These are phyloP conservation scores for Penicillium pancosmium DNA, from an alignment of 495 filamentous ascomycete genomes.

Conservation along the genomic window DNA sequence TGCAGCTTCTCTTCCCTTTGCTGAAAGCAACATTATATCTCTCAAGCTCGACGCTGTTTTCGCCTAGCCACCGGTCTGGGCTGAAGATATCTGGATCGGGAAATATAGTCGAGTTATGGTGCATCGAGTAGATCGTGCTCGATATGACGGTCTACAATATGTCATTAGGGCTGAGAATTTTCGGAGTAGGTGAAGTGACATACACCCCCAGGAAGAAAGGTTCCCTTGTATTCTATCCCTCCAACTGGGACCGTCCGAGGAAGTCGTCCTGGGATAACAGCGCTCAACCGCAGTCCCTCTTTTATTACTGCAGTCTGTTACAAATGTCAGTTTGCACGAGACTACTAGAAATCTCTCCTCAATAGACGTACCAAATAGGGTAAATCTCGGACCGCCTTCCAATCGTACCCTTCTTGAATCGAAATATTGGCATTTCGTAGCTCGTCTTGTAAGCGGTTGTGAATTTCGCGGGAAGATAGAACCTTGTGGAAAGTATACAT, in stretches of 20 bases:
- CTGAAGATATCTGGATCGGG: neutral
- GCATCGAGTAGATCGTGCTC: constrained; percentile 1
- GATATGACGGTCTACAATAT: neutral
- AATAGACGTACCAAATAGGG: neutral
- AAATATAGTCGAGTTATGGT: constrained; percentile 4
- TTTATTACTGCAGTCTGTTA: neutral
- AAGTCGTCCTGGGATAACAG: constrained; percentile 4
- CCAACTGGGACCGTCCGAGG: neutral
- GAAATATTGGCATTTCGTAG: neutral
- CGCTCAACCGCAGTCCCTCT: neutral
- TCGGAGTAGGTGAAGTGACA: neutral
- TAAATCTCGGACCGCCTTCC: neutral
- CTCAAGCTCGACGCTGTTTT: constrained; percentile 4
- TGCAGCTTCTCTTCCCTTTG: constrained; percentile 4
- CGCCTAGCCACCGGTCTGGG: constrained; percentile 4
- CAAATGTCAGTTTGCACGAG: neutral
- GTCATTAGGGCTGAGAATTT: neutral
- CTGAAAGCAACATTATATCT: constrained; percentile 8
- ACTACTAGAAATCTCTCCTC: neutral
- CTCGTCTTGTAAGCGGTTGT: neutral
- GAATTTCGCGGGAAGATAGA: neutral
- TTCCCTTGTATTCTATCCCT: neutral
- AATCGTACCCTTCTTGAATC: neutral
- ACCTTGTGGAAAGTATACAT: constrained; percentile 6
- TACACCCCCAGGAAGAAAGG: constrained; percentile 1